Percentiles rank a stretch among this genome's conserved stretches.
These are phyloP conservation scores for Mrakiaceae sp. DNA, from an alignment of 1,284 basidiomycete genomes.

Conservation along the genomic window DNA sequence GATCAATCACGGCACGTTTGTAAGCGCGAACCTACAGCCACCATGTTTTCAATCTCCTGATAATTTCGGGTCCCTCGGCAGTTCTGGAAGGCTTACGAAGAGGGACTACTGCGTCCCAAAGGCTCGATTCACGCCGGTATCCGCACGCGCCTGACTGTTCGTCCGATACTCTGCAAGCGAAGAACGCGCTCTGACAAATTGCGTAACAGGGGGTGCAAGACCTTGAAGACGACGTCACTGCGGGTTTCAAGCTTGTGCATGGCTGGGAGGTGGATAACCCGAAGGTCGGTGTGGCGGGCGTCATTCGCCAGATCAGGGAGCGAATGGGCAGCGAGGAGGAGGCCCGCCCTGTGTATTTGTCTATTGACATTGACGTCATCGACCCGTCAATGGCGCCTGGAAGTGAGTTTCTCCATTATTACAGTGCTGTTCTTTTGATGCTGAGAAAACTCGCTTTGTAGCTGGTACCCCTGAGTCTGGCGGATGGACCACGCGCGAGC, in stretches of 20 bases:
- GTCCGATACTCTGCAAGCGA: not conserved
- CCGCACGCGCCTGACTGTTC: conserved; percentile 22
- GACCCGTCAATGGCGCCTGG: conserved; percentile 31
- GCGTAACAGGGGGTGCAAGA: conserved; percentile 20
- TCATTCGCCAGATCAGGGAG: conserved; percentile 31
- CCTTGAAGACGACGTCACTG: conserved; percentile 32
- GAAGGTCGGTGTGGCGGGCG: conserved; percentile 33
- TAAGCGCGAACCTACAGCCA: not conserved
- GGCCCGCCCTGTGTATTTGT: conserved; percentile 27
- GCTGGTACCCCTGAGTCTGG: conserved; percentile 33
- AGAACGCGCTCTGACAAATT: not conserved
- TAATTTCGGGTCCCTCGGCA: not conserved
- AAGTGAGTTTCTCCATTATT: not conserved
- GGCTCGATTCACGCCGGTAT: conserved; percentile 47
- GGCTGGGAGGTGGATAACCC: conserved; percentile 35
- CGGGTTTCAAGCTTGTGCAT: conserved; percentile 35
- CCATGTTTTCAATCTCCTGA: not conserved
- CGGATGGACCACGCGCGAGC: conserved; percentile 37
- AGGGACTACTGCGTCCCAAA: conserved; percentile 37
- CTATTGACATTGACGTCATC: conserved; percentile 32
- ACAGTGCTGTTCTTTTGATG: not conserved
- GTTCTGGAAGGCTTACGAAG: conserved; percentile 37
- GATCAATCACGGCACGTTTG: conserved; percentile 30
- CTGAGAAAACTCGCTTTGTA: not conserved
- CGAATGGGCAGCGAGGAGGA: conserved; percentile 24